These are phyloP conservation scores for Tetrapisispora fleetii DNA, from an alignment of 805 yeast genomes.

Conservation along the genomic window DNA sequence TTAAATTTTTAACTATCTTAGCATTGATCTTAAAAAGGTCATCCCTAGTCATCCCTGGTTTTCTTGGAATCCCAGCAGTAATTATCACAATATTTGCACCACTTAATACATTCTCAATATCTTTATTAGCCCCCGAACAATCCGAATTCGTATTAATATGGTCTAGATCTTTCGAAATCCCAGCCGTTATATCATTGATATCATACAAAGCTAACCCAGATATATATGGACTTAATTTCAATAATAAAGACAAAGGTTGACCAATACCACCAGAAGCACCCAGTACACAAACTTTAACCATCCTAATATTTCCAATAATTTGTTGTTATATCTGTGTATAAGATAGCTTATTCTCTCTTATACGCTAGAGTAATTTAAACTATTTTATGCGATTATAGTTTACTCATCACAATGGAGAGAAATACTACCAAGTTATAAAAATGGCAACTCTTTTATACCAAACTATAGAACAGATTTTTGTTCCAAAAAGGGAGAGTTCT, in stretches of 20 bases:
- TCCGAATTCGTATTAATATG: constrained; percentile 69
- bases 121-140: constrained; percentile 54
- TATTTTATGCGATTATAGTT: no score
- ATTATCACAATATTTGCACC: constrained; percentile 81
- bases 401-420: no score
- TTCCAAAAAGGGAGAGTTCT: no score
- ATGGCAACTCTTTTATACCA: no score
- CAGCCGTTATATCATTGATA: constrained; percentile 58
- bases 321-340: no score
- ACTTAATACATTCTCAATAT: constrained; percentile 55
- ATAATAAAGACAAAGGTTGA: constrained; percentile 52
- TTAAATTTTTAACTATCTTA: constrained; percentile 68
- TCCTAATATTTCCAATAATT: neutral
- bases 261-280: constrained; percentile 89
- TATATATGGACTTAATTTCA: constrained; percentile 64
- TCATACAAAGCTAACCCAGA: constrained; percentile 64
- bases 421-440: no score
- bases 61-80: constrained; percentile 86
- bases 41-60: constrained; percentile 84
- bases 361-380: no score
- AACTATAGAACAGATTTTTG: no score
- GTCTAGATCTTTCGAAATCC: constrained; percentile 72
- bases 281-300: constrained; percentile 56
- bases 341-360: no score
- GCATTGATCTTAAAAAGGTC: constrained; percentile 80